These are phyloP conservation scores for Pogostemon cablin DNA, from an alignment of 257 asterid species.

Conservation along the genomic window DNA sequence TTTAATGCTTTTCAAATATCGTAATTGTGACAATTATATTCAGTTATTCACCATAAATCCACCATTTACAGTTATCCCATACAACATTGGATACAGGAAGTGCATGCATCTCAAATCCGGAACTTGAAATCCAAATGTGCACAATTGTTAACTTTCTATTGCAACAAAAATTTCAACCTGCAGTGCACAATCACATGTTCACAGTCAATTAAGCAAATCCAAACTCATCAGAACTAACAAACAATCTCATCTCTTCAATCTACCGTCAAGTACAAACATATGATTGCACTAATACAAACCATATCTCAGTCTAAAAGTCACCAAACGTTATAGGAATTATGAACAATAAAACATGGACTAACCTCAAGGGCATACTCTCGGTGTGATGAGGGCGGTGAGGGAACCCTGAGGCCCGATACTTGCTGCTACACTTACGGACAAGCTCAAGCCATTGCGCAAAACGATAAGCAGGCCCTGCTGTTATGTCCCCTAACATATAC, in stretches of 20 bases:
- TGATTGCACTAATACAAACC: conserved; percentile 6
- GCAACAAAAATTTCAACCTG: background rate
- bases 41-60: conserved; percentile 3
- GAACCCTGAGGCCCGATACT: conserved; percentile 84
- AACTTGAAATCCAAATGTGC: background rate
- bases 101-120: background rate
- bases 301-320: background rate
- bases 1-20: too few species aligned
- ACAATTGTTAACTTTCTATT: conserved; percentile 12
- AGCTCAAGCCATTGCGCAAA: conserved; percentile 98
- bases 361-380: conserved; percentile 81
- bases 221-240: conserved; percentile 15
- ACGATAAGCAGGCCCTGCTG: conserved; percentile 90
- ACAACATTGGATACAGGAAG: background rate
- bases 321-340: background rate
- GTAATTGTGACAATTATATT: background rate
- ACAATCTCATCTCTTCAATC: background rate
- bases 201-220: conserved; percentile 13
- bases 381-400: conserved; percentile 64
- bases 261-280: background rate
- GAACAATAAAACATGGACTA: conserved; percentile 22
- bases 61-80: conserved; percentile 1
- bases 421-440: conserved; percentile 93
- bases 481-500: conserved; percentile 97
- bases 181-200: background rate